phyloP scores from a whole-genome alignment of 1,284 basidiomycete genomes.

The Cryptococcus sp. region DNA sequence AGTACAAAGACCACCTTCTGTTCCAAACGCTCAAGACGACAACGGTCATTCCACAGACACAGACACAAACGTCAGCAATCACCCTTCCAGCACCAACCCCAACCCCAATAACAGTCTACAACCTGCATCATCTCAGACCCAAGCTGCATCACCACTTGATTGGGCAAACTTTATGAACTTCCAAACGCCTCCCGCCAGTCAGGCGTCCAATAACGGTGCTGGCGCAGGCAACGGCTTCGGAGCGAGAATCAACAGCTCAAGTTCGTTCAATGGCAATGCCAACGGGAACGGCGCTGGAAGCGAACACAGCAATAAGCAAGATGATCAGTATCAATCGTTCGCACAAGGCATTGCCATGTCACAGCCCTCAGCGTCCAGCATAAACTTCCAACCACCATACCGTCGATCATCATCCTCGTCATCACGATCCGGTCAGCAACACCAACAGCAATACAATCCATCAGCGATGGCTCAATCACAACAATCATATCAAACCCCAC shows the following conservation, averaged over 20 bases:
- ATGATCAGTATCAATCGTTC: constrained; percentile 22
- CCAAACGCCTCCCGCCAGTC: constrained; percentile 33
- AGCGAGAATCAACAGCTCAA: background rate
- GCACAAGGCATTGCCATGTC: constrained; percentile 29
- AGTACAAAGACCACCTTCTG: background rate
- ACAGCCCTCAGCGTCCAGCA: constrained; percentile 10
- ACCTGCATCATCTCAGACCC: constrained; percentile 3
- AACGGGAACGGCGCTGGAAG: constrained; percentile 4
- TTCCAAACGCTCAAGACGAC: too few relatives aligned
- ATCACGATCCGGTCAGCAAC: constrained; percentile 7
- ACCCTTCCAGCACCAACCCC: background rate
- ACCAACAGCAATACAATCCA: constrained; percentile 14
- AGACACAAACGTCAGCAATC: constrained; percentile 1
- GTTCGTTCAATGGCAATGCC: constrained; percentile 2
- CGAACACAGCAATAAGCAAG: background rate
- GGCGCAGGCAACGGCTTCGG: background rate
- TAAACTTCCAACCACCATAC: constrained; percentile 24
- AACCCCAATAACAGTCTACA: constrained; percentile 2
- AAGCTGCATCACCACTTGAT: constrained; percentile 35
- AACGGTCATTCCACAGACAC: background rate
- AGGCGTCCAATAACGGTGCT: constrained; percentile 1
- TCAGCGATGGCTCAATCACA: constrained; percentile 12
- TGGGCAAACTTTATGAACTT: constrained; percentile 44
- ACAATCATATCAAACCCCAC: background rate
- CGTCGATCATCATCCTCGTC: constrained; percentile 10